Evolutionary conservation across 176 grass and related monocot species (phyloP), one percentile per base, ranked within the genome.

Genomic region (Aegilops longissima): DNA sequence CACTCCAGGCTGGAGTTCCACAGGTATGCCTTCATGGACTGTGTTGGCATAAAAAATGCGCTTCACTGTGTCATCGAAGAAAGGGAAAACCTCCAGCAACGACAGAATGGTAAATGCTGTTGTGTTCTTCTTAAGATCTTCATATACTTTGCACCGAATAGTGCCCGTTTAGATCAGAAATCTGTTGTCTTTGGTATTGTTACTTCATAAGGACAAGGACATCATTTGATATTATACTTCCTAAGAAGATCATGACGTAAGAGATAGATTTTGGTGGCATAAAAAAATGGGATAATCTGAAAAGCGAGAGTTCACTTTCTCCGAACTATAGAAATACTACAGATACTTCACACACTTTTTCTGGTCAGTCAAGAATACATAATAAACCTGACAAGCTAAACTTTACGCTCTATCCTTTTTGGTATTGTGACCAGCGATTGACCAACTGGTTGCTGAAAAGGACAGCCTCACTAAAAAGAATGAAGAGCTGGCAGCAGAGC

Each of bases 11-110:
- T 69, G 18, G 42, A 82, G 40, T 69, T 82, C 27, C 80, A 82
- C 80, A 82, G 49, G 64, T 35, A 52, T 52, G 64, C 64, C 27
- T 82, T 51, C 4, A 52, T 21, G 49, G 63, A 68, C 24, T 81
- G 45, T 12, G 29, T 81, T 4, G 42, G 59, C 64, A 82, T 69
- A 31, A 31, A 82, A 20, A 52, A 52, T 33, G 12, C 6, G 3
- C 64, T 82, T 82, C 27, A 52, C 44, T 69, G 80, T 34, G 80
- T 82, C 42, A 52, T 82, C 4, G 64, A 82, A 51, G 64, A 82
- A 69, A 82, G 45, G 42, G 80, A 3, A 31, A 82, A 82, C 38
- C 64, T 69, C 27, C 64, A 51, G 42, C 42, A 82, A 35, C 40
- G 51, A 82, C 64, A 23, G 2, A 31, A 69, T n/a, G 64, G 80